These are phyloP conservation scores for Clitopilus hobsonii DNA, from an alignment of 768 basidiomycete species.

Conservation along the genomic window DNA sequence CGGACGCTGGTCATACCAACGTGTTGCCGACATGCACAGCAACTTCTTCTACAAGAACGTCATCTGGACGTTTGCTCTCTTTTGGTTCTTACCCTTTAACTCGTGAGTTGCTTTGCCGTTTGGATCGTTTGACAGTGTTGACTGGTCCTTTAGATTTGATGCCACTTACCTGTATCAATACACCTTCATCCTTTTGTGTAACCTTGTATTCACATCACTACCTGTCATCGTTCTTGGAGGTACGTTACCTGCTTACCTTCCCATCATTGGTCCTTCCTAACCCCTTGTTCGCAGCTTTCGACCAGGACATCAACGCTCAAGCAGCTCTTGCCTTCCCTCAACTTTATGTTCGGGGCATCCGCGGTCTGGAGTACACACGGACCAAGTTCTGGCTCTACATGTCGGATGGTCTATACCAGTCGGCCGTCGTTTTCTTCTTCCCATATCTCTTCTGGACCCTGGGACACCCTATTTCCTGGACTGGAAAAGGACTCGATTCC, in stretches of 20 bases:
- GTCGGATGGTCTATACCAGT: conserved; percentile 93
- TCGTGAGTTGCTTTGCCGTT: conserved; percentile 39
- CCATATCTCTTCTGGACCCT: conserved; percentile 73
- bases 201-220: conserved; percentile 88
- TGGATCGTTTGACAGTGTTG: conserved; percentile 7
- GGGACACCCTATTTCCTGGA: conserved; percentile 65
- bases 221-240: conserved; percentile 90
- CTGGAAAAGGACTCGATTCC: conserved; percentile 74
- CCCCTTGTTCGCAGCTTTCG: conserved; percentile 58
- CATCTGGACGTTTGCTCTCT: conserved; percentile 90
- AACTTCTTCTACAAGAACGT: conserved; percentile 99
- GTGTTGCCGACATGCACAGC: conserved; percentile 93
- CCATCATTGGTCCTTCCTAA: conserved; percentile 6
- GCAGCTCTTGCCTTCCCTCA: conserved; percentile 91
- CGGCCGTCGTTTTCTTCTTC: conserved; percentile 80
- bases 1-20: conserved; percentile 95
- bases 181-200: conserved; percentile 89
- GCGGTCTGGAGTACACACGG: conserved; percentile 90
- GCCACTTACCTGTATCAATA: conserved; percentile 94
- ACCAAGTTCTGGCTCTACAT: conserved; percentile 93
- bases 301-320: conserved; percentile 90
- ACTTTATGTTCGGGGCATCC: conserved; percentile 92
- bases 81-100: conserved; percentile 92
- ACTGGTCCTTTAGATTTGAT: conserved; percentile 61
- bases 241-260: conserved; percentile 26